Base-by-base conservation (phyloP, 2,329 filamentous ascomycete species). In the Aureobasidium pullulans region DNA sequence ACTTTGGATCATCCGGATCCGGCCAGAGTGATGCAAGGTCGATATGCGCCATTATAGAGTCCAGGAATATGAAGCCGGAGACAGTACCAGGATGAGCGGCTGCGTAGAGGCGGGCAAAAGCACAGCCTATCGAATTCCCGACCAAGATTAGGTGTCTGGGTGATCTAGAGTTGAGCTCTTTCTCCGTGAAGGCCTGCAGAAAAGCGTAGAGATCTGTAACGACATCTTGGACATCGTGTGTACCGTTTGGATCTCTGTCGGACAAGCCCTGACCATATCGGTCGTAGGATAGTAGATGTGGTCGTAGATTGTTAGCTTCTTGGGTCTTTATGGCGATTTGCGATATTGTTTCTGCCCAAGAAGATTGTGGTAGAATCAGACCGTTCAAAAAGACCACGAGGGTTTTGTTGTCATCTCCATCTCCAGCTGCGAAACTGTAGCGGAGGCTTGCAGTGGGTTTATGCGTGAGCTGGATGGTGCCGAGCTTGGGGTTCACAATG, bases 121-220 rank as follows among this genome's bases (percentile, higher is more conserved):
- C 89, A 1, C 90, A 90, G 28, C 90, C 91, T 58, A 90, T 76
- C 69, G 92, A 96, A 16, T 58, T 62, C n/a, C 57, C 48, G 2
- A 60, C 58, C 2, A 62, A 32, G 3, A 62, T n/a, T 15, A 62
- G 85, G 11, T 32, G 29, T 1, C 23, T 13, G 4, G 10, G 46
- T 0, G 11, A 31, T 13, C 59, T 64, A 2, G 4, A 4, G 2
- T n/a, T 5, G 2, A 68, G 63, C n/a, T 60, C 15, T 6, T 44
- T 28, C 1, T 15, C 8, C 16, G 39, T 23, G 31, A 49, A 56
- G 13, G 39, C 29, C 1, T 2, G 4, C n/a, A 60, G 49, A 2
- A 58, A 60, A 31, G 16, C 16, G 29, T 52, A 31, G 1, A 60
- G 36, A 16, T 60, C 57, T 5, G 49, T 46, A 2, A 28, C 46